Evolutionary conservation across 345 rosid genomes (phyloP).

Genomic region (Rhodamnia rubescens): DNA sequence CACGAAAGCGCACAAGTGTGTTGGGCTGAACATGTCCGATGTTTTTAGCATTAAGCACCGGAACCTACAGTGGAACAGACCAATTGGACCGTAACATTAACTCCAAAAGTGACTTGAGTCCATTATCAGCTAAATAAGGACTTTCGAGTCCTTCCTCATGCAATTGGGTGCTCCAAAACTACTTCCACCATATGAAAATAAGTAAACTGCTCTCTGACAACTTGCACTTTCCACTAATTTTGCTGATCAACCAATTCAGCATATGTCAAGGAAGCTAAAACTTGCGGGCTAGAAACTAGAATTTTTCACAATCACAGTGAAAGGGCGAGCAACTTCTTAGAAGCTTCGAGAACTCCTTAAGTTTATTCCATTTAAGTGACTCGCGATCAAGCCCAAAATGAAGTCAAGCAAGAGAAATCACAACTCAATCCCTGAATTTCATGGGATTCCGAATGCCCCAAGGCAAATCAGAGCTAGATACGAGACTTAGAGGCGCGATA

Average conservation of each 20-base stretch:
- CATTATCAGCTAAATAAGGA: not conserved
- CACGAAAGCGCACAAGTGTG: slow-evolving; percentile 70
- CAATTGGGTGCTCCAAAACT: not conserved
- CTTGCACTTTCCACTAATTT: not conserved
- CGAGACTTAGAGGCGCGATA: not conserved
- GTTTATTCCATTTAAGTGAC: not conserved
- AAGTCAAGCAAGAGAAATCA: not conserved
- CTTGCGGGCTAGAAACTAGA: not conserved
- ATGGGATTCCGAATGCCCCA: not conserved
- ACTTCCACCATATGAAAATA: not conserved
- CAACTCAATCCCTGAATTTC: not conserved
- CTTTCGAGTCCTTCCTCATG: not conserved
- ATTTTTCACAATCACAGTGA: not conserved
- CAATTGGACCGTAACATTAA: not conserved
- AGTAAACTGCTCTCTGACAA: not conserved
- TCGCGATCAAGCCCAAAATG: not conserved
- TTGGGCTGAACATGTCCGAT: slow-evolving; percentile 50
- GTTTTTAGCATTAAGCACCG: slow-evolving; percentile 40
- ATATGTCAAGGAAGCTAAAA: not conserved
- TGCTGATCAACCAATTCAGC: not conserved
- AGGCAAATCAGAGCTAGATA: not conserved
- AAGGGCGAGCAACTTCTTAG: not conserved
- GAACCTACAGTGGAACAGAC: slow-evolving; percentile 34
- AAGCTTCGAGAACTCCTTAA: not conserved
- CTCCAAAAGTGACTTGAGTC: not conserved